phyloP scores from a whole-genome alignment of 78 protist species.

The Dictyostelium intermedium region DNA sequence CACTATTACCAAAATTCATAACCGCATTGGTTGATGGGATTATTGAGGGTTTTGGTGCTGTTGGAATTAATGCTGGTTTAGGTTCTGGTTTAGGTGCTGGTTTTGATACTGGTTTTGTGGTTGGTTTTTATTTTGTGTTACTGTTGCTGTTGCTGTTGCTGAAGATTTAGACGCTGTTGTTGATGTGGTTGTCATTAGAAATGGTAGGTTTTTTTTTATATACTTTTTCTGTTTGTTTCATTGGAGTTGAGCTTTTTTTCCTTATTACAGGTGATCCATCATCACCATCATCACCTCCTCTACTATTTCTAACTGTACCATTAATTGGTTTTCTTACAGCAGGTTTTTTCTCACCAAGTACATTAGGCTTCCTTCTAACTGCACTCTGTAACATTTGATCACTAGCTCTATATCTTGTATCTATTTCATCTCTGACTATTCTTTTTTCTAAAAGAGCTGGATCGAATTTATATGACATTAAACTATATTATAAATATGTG shows the following conservation, averaged over 20 bases:
- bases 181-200: not conserved
- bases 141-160: not conserved
- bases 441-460: conserved; percentile 1
- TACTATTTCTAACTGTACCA: not conserved
- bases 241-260: not conserved
- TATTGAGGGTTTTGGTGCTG: not conserved
- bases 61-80: not conserved
- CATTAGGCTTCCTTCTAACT: not conserved
- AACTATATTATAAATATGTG: not conserved
- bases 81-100: not conserved
- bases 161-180: not conserved
- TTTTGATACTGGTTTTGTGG: not conserved
- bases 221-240: conserved; percentile 1
- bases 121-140: not conserved
- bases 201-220: too few relatives aligned
- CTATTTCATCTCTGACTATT: conserved; percentile 8
- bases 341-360: not conserved
- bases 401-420: conserved; percentile 44
- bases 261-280: not conserved
- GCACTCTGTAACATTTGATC: not conserved
- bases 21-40: not conserved
- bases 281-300: not conserved
- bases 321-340: not conserved
- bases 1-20: not conserved
- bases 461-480: not conserved